These are phyloP conservation scores for Nakazawaea anatomiae DNA, from an alignment of 805 yeast species.

Conservation along the genomic window DNA sequence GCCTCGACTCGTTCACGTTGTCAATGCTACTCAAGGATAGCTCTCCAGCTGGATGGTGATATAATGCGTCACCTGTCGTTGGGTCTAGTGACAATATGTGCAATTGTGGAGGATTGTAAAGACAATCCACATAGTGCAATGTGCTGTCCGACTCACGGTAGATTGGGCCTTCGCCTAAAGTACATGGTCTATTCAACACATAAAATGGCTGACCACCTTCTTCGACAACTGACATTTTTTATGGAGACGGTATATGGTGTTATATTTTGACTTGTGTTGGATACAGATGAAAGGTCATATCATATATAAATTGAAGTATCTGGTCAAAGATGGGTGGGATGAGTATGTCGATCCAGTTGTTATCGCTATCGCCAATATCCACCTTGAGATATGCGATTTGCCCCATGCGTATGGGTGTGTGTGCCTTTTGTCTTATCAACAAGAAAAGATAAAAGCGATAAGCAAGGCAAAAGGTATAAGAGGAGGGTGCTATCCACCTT, in stretches of 20 bases:
- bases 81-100: constrained; percentile 21
- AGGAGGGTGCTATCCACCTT: background rate
- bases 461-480: too few relatives aligned
- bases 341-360: too few relatives aligned
- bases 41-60: constrained; percentile 11
- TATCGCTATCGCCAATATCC: too few relatives aligned
- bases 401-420: too few relatives aligned
- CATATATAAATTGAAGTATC: background rate
- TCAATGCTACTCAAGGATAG: constrained; percentile 9
- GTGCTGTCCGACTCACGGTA: constrained; percentile 25
- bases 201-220: constrained; percentile 12
- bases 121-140: constrained; percentile 27
- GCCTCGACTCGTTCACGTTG: constrained; percentile 13
- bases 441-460: too few relatives aligned
- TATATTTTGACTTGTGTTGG: background rate
- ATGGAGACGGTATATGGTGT: background rate
- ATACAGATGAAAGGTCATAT: background rate
- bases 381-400: too few relatives aligned
- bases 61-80: constrained; percentile 18
- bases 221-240: background rate
- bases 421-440: too few relatives aligned
- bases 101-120: constrained; percentile 18
- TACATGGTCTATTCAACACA: constrained; percentile 19
- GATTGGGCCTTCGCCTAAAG: constrained; percentile 28
- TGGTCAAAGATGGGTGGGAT: too few relatives aligned